phyloP scores from a whole-genome alignment of 1,284 basidiomycete genomes.

The Leccinum pachyderme region DNA sequence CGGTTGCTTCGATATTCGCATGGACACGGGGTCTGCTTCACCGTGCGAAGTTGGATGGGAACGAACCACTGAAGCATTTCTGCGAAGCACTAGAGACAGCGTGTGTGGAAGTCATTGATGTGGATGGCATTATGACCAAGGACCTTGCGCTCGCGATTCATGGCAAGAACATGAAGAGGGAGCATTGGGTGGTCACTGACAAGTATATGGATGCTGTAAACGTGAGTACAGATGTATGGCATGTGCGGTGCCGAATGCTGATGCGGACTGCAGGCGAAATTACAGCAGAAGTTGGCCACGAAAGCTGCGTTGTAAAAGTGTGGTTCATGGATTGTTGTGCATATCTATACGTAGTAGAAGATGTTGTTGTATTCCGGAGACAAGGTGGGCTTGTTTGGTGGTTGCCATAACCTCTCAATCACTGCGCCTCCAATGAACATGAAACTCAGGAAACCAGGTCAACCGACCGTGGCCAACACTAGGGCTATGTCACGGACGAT shows the following conservation, averaged over 20 bases:
- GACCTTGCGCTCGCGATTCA: slow-evolving; percentile 95
- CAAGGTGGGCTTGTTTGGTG: neutral
- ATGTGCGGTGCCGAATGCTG: slow-evolving; percentile 9
- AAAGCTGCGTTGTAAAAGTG: slow-evolving; percentile 21
- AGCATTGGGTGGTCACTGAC: slow-evolving; percentile 92
- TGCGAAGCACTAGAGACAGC: slow-evolving; percentile 81
- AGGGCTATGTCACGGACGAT: slow-evolving; percentile 30
- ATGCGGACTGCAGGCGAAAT: slow-evolving; percentile 45
- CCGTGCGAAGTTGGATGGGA: slow-evolving; percentile 90
- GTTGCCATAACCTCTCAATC: neutral
- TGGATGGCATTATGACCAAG: slow-evolving; percentile 93
- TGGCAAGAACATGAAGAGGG: slow-evolving; percentile 86
- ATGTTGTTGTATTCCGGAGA: slow-evolving; percentile 20
- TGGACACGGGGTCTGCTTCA: slow-evolving; percentile 96
- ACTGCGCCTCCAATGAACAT: slow-evolving; percentile 17
- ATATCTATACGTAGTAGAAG: slow-evolving; percentile 7
- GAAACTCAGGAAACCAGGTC: slow-evolving; percentile 22
- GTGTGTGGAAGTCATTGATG: slow-evolving; percentile 91
- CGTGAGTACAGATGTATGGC: slow-evolving; percentile 40
- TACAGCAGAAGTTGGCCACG: slow-evolving; percentile 51
- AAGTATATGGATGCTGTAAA: slow-evolving; percentile 91
- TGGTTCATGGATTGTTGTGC: slow-evolving; percentile 1
- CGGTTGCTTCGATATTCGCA: slow-evolving; percentile 97
- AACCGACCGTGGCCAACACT: neutral
- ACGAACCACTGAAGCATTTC: slow-evolving; percentile 75